These are phyloP conservation scores for Mucor indicus DNA, from an alignment of 371 early-diverging fungal genomes.

Conservation along the genomic window DNA sequence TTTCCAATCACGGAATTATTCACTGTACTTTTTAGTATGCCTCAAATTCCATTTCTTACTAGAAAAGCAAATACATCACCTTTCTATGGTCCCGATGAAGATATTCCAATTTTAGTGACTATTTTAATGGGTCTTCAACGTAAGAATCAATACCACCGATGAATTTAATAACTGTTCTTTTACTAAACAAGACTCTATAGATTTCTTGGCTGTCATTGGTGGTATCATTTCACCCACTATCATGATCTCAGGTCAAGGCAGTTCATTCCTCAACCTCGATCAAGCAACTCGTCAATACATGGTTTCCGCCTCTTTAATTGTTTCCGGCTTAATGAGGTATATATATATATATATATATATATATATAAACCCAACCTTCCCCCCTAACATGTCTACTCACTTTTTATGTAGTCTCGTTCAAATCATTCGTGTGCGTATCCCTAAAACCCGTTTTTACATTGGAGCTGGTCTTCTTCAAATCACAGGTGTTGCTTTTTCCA, in stretches of 20 bases:
- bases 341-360: no score
- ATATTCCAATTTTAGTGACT: constrained; percentile 13
- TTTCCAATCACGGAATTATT: neutral
- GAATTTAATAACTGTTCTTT: no score
- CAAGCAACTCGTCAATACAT: constrained; percentile 34
- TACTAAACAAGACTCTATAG: no score
- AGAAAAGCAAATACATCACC: constrained; percentile 11
- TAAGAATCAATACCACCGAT: no score
- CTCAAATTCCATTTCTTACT: constrained; percentile 14
- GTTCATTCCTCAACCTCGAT: constrained; percentile 37
- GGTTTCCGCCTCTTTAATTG: constrained; percentile 44
- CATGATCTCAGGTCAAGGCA: constrained; percentile 39
- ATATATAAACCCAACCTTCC: no score
- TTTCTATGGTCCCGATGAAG: constrained; percentile 21
- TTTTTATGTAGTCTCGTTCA: constrained; percentile 49
- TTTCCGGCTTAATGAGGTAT: constrained; percentile 13
- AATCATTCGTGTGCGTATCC: constrained; percentile 46
- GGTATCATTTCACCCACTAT: constrained; percentile 42
- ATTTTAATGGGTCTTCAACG: constrained; percentile 20
- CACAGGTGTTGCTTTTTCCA: constrained; percentile 37
- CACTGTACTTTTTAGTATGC: constrained; percentile 4
- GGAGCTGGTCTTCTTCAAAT: constrained; percentile 46
- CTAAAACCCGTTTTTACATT: constrained; percentile 43
- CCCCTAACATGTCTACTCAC: no score
- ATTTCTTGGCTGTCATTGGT: constrained; percentile 37